Base-by-base conservation (phyloP, 1,139 yeast genomes). In the Debaryomyces fabryi region DNA sequence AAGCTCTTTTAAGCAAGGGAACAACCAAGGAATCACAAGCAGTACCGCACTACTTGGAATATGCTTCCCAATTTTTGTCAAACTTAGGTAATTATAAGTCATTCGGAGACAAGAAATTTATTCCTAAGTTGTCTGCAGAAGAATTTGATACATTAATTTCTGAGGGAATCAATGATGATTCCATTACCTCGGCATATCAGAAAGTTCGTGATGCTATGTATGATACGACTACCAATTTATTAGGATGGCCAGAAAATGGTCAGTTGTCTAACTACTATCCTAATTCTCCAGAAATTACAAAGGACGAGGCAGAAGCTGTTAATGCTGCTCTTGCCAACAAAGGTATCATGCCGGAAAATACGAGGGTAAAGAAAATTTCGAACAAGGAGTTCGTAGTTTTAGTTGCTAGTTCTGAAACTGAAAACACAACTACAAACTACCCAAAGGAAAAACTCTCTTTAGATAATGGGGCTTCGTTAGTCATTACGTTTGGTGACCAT, bases 1-100 rank as follows among this genome's bases (percentile, higher is more conserved):
- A 73, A 6, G 58, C 61, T 25, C 51, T 50, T 30, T 58, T 72
- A 45, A 52, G 51, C 2, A 48, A 49, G 6, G 49, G 50, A 23
- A 57, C 74, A 54, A 21, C 60, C 52, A 13, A 64, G n/a, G 64
- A 65, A 9, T 39, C 45, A 13, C 67, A 65, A 2, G 64, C 65
- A 10, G 71, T 74, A n/a, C 63, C 68, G 25, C 65, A 67, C 16
- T 88, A 86, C 64, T 71, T 89, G 63, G 95, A 88, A 62, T 90
- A 88, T 59, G 83, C 90, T 7, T 81, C 92, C 27, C 96, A 88
- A 67, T 86, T 90, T 61, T 72, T 90, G 59, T 76, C 86, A 45
- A 90, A 90, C 66, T 75, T 86, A 62, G 97, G 97, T 53, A 90
- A 90, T 65, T 90, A 82, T 75, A 89, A 88, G 69, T 86, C 95